A percentile compares a stretch with the other conserved stretches of the same genome.
These are phyloP conservation scores for Filosporella fistucella DNA, from an alignment of 495 filamentous ascomycete species.

Conservation along the genomic window DNA sequence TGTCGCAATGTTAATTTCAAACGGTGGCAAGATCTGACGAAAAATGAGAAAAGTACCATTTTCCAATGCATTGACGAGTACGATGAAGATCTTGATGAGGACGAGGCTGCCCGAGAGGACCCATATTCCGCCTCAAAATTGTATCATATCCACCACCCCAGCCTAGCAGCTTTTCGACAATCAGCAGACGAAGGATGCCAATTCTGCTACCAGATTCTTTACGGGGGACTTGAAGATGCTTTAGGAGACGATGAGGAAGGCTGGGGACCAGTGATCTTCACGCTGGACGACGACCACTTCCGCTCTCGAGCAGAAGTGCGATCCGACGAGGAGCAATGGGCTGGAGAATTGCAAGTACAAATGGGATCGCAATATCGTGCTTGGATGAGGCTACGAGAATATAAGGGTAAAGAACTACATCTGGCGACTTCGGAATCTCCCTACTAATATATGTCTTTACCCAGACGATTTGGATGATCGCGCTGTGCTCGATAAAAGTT, in stretches of 20 bases:
- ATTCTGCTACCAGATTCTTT: slow-evolving; percentile 3
- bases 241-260: neutral
- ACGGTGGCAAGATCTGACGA: neutral
- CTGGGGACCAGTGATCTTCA: neutral
- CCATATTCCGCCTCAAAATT: neutral
- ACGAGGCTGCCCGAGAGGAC: neutral
- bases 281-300: neutral
- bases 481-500: neutral
- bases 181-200: slow-evolving; percentile 5
- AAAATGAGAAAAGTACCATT: neutral
- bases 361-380: neutral
- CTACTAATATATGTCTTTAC: neutral
- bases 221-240: neutral
- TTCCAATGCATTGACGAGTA: neutral
- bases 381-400: neutral
- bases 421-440: neutral
- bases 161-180: neutral
- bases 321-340: neutral
- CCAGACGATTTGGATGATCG: neutral
- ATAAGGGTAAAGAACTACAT: neutral
- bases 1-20: slow-evolving; percentile 2
- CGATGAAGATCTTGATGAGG: neutral
- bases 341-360: neutral
- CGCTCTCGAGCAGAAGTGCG: neutral
- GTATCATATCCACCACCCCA: slow-evolving; percentile 1